Evolutionary conservation across 148 eudicot species (phyloP).

Genomic region (Rhododendron kiyosumense): DNA sequence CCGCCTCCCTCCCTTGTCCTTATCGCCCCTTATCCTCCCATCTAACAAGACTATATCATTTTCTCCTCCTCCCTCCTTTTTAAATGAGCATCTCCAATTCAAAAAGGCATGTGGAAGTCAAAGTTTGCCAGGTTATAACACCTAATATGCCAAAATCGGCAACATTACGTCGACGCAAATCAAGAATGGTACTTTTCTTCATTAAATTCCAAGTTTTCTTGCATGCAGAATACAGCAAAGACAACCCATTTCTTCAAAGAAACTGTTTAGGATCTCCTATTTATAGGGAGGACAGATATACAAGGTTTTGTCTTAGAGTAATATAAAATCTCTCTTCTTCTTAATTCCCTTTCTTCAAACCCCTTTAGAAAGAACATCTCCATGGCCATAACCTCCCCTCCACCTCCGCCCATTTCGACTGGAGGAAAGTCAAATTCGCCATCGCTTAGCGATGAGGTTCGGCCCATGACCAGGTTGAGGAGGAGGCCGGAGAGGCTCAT

Average conservation of each 20-base stretch:
- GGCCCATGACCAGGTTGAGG: background rate
- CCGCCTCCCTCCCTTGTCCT: too few species aligned
- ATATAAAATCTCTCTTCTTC: background rate
- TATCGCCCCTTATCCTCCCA: too few species aligned
- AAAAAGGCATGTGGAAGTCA: background rate
- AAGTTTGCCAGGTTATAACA: background rate
- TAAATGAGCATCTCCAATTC: background rate
- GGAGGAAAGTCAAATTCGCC: background rate
- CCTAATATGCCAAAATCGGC: background rate
- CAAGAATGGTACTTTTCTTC: background rate
- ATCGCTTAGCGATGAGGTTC: background rate
- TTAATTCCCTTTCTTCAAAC: background rate
- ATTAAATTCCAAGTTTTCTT: background rate
- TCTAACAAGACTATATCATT: too few species aligned
- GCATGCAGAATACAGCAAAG: background rate
- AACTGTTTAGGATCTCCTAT: background rate
- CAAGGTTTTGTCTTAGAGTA: background rate
- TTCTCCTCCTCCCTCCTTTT: too few species aligned
- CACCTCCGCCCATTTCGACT: background rate
- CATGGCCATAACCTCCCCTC: background rate
- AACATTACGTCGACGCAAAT: background rate
- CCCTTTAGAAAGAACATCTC: background rate
- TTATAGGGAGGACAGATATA: background rate
- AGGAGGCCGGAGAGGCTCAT: conserved; percentile 34
- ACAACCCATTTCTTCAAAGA: background rate